Evolutionary conservation across 2,329 filamentous ascomycete genomes (phyloP).

Genomic region (Corinectria fuckeliana): DNA sequence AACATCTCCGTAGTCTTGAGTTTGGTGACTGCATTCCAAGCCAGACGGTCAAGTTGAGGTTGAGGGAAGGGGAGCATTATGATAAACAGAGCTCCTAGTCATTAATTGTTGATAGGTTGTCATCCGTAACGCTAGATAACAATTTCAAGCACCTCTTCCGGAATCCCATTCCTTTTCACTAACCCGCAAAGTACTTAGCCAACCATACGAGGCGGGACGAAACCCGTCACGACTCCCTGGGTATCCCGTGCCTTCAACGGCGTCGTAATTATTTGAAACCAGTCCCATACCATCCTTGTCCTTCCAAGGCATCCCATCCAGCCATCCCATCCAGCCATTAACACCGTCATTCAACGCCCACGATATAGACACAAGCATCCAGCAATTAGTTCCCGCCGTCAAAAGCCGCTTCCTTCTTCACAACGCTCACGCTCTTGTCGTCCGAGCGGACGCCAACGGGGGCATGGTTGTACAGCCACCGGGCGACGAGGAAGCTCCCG

Average conservation of each 20-base stretch:
- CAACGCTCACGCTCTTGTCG: conserved; percentile 28
- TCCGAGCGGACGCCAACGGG: conserved; percentile 32
- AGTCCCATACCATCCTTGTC: background rate
- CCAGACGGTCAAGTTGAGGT: background rate
- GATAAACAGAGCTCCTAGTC: background rate
- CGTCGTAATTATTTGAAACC: background rate
- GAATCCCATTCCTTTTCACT: background rate
- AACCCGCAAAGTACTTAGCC: background rate
- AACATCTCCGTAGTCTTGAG: too few relatives aligned
- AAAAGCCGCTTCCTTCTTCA: conserved; percentile 29
- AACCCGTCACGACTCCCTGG: background rate
- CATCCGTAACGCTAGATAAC: background rate
- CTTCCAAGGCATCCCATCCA: conserved; percentile 3
- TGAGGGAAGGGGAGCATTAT: background rate
- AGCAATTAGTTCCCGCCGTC: background rate
- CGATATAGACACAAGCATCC: too few relatives aligned
- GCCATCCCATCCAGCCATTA: conserved; percentile 5
- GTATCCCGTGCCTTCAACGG: background rate
- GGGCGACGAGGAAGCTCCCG: conserved; percentile 60
- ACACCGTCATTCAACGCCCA: background rate
- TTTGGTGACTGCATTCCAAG: background rate
- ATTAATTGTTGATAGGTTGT: conserved; percentile 1
- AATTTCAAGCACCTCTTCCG: background rate
- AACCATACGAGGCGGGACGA: background rate
- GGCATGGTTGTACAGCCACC: conserved; percentile 52